Conservation (phyloP, 2,329 filamentous ascomycete genomes). For the Chrysosporium queenslandicum region DNA sequence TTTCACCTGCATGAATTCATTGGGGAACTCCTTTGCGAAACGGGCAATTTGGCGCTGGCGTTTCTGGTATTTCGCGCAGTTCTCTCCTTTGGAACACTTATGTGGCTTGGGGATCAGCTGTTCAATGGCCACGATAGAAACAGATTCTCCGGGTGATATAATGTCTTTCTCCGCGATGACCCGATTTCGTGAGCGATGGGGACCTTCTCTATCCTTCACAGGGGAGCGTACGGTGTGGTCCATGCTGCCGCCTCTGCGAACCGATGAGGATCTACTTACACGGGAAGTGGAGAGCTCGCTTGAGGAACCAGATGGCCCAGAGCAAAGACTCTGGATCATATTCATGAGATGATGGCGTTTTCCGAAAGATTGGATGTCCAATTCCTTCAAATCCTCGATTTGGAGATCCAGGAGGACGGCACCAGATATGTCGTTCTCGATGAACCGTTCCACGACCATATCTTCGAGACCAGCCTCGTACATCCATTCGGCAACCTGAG, state of each 20-base stretch:
- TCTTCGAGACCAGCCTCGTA: conserved; percentile 69
- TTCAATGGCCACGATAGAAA: conserved; percentile 87
- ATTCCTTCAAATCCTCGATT: conserved; percentile 64
- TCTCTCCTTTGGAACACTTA: conserved; percentile 74
- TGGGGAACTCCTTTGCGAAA: conserved; percentile 66
- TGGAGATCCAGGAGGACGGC: conserved; percentile 80
- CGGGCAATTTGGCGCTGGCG: conserved; percentile 67
- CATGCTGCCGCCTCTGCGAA: conserved; percentile 2
- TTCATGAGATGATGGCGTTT: conserved; percentile 53
- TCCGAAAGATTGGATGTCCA: conserved; percentile 54
- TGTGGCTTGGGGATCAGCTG: conserved; percentile 83
- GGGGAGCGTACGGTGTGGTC: conserved; percentile 5
- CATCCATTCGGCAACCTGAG: conserved; percentile 58
- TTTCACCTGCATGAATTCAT: conserved; percentile 48
- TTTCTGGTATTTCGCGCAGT: conserved; percentile 70
- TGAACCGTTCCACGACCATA: conserved; percentile 68
- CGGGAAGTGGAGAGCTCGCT: conserved; percentile 16
- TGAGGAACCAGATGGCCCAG: conserved; percentile 26
- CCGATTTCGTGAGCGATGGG: conserved; percentile 18
- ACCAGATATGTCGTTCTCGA: conserved; percentile 86
- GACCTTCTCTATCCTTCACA: conserved; percentile 5
- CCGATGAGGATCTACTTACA: conserved; percentile 9
- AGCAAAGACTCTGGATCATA: conserved; percentile 43
- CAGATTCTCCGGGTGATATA: conserved; percentile 69
- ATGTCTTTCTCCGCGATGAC: conserved; percentile 42